Percentiles rank a stretch among this genome's conserved stretches.
Conservation (phyloP, 495 filamentous ascomycete species). For the Penicillium psychrofluorescens region DNA sequence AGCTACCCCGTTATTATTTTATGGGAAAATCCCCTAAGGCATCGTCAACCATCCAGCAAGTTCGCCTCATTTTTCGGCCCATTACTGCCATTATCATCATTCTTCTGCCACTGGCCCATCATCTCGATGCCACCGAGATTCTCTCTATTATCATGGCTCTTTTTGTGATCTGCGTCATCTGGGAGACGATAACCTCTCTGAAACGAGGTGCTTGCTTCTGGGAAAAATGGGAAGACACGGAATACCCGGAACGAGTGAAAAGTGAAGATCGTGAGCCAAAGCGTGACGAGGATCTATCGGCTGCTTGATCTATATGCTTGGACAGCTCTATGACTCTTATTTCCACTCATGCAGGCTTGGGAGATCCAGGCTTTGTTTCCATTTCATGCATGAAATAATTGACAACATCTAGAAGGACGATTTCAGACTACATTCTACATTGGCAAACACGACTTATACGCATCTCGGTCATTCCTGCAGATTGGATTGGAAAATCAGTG, state of each 20-base stretch:
- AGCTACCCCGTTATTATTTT: neutral
- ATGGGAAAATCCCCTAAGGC: neutral
- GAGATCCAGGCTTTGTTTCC: too few relatives aligned
- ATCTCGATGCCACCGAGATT: slow-evolving; percentile 17
- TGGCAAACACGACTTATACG: too few relatives aligned
- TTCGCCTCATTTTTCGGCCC: slow-evolving; percentile 27
- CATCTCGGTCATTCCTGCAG: too few relatives aligned
- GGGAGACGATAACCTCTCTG: slow-evolving; percentile 28
- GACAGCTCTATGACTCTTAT: too few relatives aligned
- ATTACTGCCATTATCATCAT: slow-evolving; percentile 22
- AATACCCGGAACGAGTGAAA: slow-evolving; percentile 16
- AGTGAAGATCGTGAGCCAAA: neutral
- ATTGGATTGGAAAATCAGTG: too few relatives aligned
- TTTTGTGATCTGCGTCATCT: slow-evolving; percentile 21
- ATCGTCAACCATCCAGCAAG: slow-evolving; percentile 4
- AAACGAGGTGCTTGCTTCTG: slow-evolving; percentile 20
- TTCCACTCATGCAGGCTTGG: too few relatives aligned
- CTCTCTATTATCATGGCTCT: slow-evolving; percentile 29
- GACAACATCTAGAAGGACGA: too few relatives aligned
- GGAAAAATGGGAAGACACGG: slow-evolving; percentile 25
- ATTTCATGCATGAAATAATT: too few relatives aligned
- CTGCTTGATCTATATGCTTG: neutral
- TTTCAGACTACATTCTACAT: too few relatives aligned
- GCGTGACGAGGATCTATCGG: neutral
- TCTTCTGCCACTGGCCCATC: slow-evolving; percentile 19